phyloP scores from a whole-genome alignment of 176 grass and related monocot genomes.

The Avena atlantica region DNA sequence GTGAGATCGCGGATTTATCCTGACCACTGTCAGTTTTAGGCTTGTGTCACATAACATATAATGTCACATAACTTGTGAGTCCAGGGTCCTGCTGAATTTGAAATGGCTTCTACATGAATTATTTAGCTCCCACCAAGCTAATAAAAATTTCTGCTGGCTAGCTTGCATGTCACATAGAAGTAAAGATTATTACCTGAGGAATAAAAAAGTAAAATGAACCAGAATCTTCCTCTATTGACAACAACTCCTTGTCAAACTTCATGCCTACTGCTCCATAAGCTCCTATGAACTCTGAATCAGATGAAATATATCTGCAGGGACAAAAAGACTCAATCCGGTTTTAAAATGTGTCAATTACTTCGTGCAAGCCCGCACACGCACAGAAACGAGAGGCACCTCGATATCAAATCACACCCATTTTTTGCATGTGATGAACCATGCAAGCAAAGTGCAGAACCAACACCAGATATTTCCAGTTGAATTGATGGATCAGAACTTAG shows the following conservation, averaged over 20 bases:
- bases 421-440: slow-evolving; percentile 52
- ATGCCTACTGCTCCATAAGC: slow-evolving; percentile 86
- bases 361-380: neutral
- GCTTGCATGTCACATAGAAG: neutral
- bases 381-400: slow-evolving; percentile 49
- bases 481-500: slow-evolving; percentile 30
- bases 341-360: neutral
- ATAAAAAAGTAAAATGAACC: slow-evolving; percentile 86
- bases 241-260: slow-evolving; percentile 44
- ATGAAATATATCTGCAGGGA: slow-evolving; percentile 77
- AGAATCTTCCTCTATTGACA: slow-evolving; percentile 50
- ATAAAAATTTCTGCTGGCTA: slow-evolving; percentile 29
- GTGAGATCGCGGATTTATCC: neutral
- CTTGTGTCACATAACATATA: neutral
- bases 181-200: slow-evolving; percentile 70
- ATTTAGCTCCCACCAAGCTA: slow-evolving; percentile 25
- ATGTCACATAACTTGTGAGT: slow-evolving; percentile 18
- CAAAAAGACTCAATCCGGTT: slow-evolving; percentile 37
- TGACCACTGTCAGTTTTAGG: neutral
- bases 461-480: slow-evolving; percentile 64
- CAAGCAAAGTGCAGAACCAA: slow-evolving; percentile 73
- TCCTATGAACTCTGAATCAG: slow-evolving; percentile 59
- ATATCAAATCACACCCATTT: slow-evolving; percentile 61
- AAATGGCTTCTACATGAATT: slow-evolving; percentile 29
- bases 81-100: slow-evolving; percentile 7